phyloP scores from a whole-genome alignment of 2,329 filamentous ascomycete genomes.

The Botryotinia narcissicola region DNA sequence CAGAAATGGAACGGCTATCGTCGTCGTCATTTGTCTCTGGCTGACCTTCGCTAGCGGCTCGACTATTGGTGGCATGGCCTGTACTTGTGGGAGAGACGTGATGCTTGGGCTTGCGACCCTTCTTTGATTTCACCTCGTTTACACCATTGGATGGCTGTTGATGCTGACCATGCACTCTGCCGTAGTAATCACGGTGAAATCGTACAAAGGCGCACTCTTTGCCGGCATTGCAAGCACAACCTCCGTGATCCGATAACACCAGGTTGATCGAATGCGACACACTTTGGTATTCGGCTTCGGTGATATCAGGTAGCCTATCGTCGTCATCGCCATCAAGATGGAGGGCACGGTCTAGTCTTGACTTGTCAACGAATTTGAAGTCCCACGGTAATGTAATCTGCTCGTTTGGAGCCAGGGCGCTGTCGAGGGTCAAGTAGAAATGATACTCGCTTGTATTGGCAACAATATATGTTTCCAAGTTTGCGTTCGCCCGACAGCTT shows the following conservation, averaged over 20 bases:
- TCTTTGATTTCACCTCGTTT: constrained; percentile 38
- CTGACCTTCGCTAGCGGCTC: constrained; percentile 61
- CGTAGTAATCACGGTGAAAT: constrained; percentile 58
- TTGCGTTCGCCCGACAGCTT: constrained; percentile 89
- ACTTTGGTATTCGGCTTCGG: constrained; percentile 57
- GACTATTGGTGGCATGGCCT: constrained; percentile 60
- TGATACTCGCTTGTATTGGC: constrained; percentile 77
- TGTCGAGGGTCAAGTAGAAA: constrained; percentile 87
- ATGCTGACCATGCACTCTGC: constrained; percentile 48
- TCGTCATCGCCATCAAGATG: constrained; percentile 61
- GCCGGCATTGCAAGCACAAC: constrained; percentile 70
- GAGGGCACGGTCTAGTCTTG: constrained; percentile 56
- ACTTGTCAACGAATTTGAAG: constrained; percentile 58
- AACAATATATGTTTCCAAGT: constrained; percentile 71
- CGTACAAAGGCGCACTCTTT: constrained; percentile 62
- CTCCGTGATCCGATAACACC: constrained; percentile 74
- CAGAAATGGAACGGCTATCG: constrained; percentile 50
- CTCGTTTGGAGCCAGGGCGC: constrained; percentile 64
- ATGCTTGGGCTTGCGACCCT: constrained; percentile 49
- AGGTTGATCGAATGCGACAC: constrained; percentile 65
- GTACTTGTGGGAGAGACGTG: constrained; percentile 62
- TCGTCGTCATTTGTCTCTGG: constrained; percentile 54
- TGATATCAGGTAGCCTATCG: constrained; percentile 43
- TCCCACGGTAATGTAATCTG: constrained; percentile 67
- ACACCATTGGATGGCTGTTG: constrained; percentile 39